Conservation (phyloP, 1,284 basidiomycete genomes). For the Trametes hirsuta region DNA sequence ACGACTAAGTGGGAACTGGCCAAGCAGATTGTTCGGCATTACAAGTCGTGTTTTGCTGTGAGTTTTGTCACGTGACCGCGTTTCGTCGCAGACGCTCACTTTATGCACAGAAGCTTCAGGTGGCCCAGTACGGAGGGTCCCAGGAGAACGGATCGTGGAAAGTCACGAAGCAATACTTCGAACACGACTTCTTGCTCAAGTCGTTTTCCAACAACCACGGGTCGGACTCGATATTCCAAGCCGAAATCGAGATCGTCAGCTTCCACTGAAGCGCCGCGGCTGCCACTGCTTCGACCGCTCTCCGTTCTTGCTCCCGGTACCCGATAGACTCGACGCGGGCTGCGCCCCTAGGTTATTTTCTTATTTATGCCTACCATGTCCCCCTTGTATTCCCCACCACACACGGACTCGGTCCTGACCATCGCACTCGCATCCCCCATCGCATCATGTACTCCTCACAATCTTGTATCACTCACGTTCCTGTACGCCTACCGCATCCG, state of each 20-base stretch:
- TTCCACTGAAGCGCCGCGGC: not conserved
- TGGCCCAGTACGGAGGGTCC: not conserved
- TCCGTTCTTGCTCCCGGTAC: not conserved
- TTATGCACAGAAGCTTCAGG: not conserved
- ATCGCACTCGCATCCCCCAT: not conserved
- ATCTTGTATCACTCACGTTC: slow-evolving; percentile 1
- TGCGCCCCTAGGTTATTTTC: slow-evolving; percentile 11
- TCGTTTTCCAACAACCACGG: slow-evolving; percentile 1
- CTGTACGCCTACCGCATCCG: slow-evolving; percentile 1
- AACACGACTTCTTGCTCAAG: not conserved
- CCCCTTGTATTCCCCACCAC: not conserved
- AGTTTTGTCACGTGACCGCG: slow-evolving; percentile 3
- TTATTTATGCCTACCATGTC: slow-evolving; percentile 11
- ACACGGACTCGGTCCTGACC: not conserved
- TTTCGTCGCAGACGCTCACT: not conserved
- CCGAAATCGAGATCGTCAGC: slow-evolving; percentile 3
- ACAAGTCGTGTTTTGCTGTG: slow-evolving; percentile 6
- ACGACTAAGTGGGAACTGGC: slow-evolving; percentile 1
- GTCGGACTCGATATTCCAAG: slow-evolving; percentile 11
- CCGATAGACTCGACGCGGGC: not conserved
- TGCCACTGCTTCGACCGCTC: no score
- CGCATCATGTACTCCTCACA: slow-evolving; percentile 4
- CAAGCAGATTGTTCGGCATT: not conserved
- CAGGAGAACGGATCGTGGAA: slow-evolving; percentile 3
- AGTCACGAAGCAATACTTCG: not conserved